phyloP scores from a whole-genome alignment of 495 filamentous ascomycete genomes.

The Astrothelium subdiscretum region DNA sequence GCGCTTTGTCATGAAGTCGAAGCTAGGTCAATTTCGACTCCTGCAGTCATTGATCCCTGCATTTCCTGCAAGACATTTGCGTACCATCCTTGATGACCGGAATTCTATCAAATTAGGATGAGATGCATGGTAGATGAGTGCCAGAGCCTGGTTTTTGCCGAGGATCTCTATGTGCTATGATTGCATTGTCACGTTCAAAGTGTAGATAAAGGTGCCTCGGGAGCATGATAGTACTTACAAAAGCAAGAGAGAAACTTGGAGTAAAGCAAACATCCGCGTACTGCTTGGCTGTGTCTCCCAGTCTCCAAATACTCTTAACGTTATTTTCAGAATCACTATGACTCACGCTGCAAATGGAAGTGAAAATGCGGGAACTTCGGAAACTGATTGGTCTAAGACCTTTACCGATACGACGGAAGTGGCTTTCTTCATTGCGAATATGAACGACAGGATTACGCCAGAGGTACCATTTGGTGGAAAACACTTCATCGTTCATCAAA shows the following conservation, averaged over 20 bases:
- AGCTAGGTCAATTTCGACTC: no score
- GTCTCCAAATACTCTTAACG: no score
- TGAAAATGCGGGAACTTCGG: background rate
- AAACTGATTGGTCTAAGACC: background rate
- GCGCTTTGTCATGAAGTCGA: background rate
- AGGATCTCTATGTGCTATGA: background rate
- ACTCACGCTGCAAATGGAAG: no score
- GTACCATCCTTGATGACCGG: background rate
- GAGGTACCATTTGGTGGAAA: background rate
- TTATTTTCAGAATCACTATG: no score
- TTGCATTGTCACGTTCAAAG: background rate
- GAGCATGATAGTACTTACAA: background rate
- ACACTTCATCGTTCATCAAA: background rate
- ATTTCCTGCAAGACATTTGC: background rate
- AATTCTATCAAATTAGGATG: background rate
- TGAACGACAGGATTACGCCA: background rate
- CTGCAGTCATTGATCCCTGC: no score
- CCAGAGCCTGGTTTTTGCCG: no score
- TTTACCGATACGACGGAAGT: background rate
- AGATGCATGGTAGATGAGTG: background rate
- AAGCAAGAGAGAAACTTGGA: no score
- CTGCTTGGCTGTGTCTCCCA: no score
- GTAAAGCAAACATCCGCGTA: no score
- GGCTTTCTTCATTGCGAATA: background rate
- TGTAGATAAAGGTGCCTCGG: background rate